phyloP scores from a whole-genome alignment of 2,329 filamentous ascomycete genomes.

The Scleromitrula shiraiana region DNA sequence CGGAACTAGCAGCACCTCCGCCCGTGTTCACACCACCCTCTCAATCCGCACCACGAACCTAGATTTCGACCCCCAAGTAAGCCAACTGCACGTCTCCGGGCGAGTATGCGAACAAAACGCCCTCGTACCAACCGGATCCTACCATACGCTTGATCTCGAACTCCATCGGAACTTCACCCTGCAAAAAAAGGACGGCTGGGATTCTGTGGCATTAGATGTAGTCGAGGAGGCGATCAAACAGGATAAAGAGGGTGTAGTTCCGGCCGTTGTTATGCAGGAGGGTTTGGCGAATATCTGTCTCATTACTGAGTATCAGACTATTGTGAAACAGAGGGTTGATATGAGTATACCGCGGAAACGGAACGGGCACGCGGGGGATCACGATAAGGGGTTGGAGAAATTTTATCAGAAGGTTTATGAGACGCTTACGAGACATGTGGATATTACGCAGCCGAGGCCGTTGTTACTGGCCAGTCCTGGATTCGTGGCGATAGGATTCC shows the following conservation, averaged over 20 bases:
- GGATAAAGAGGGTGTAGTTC: slow-evolving; percentile 72
- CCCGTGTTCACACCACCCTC: slow-evolving; percentile 55
- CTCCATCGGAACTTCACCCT: slow-evolving; percentile 81
- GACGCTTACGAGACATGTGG: slow-evolving; percentile 69
- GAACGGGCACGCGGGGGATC: slow-evolving; percentile 49
- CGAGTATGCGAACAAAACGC: slow-evolving; percentile 59
- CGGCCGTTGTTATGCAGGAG: slow-evolving; percentile 91
- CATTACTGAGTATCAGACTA: slow-evolving; percentile 71
- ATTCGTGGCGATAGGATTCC: slow-evolving; percentile 76
- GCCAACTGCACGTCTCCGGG: slow-evolving; percentile 61
- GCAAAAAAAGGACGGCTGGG: slow-evolving; percentile 81
- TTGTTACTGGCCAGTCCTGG: slow-evolving; percentile 83
- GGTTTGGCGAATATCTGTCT: slow-evolving; percentile 75
- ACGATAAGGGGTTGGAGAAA: slow-evolving; percentile 61
- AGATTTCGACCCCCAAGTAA: slow-evolving; percentile 62
- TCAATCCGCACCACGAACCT: slow-evolving; percentile 57
- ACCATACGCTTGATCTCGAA: slow-evolving; percentile 75
- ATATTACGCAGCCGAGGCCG: slow-evolving; percentile 62
- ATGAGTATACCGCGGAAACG: slow-evolving; percentile 60
- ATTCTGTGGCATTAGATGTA: slow-evolving; percentile 74
- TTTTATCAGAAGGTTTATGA: slow-evolving; percentile 75
- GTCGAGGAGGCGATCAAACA: slow-evolving; percentile 72
- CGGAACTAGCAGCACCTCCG: slow-evolving; percentile 49
- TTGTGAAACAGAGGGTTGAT: slow-evolving; percentile 64
- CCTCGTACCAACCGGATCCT: slow-evolving; percentile 57